These are phyloP conservation scores for Strigomonas oncopelti DNA, from an alignment of 208 protist genomes.

Conservation along the genomic window DNA sequence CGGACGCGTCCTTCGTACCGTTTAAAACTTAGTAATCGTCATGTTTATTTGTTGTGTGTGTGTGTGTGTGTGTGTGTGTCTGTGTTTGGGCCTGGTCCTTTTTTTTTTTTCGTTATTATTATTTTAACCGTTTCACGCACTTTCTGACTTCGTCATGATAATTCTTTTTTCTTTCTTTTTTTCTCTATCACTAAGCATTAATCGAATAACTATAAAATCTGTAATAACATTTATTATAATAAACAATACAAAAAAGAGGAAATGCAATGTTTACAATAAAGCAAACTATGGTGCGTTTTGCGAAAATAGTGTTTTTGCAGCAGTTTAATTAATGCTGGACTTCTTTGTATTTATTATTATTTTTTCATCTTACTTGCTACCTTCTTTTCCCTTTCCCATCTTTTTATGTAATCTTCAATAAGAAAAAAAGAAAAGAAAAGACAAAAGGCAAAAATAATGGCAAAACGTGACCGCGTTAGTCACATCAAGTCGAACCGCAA, in stretches of 20 bases:
- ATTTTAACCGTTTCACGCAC: too few relatives aligned
- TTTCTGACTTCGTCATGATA: too few relatives aligned
- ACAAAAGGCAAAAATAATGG: conserved; percentile 33
- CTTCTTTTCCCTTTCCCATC: not conserved
- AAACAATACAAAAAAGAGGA: too few relatives aligned
- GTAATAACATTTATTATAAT: too few relatives aligned
- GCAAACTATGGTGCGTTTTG: too few relatives aligned
- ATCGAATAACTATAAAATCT: too few relatives aligned
- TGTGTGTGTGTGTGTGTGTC: conserved; percentile 6
- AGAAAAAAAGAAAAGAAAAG: not conserved
- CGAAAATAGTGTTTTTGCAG: too few relatives aligned
- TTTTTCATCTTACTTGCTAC: not conserved
- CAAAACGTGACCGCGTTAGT: conserved; percentile 66
- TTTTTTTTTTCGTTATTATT: too few relatives aligned
- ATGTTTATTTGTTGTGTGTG: not conserved
- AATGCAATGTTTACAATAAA: too few relatives aligned
- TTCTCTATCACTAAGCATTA: not conserved
- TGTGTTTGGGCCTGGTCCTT: not conserved
- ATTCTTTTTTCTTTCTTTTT: not conserved
- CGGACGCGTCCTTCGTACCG: not conserved
- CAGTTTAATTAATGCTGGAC: too few relatives aligned
- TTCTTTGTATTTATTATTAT: too few relatives aligned
- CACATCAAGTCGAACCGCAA: conserved; percentile 64
- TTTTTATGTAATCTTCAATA: not conserved
- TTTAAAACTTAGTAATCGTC: too few relatives aligned